phyloP scores from a whole-genome alignment of 768 basidiomycete species.

The Podaxis sp. region DNA sequence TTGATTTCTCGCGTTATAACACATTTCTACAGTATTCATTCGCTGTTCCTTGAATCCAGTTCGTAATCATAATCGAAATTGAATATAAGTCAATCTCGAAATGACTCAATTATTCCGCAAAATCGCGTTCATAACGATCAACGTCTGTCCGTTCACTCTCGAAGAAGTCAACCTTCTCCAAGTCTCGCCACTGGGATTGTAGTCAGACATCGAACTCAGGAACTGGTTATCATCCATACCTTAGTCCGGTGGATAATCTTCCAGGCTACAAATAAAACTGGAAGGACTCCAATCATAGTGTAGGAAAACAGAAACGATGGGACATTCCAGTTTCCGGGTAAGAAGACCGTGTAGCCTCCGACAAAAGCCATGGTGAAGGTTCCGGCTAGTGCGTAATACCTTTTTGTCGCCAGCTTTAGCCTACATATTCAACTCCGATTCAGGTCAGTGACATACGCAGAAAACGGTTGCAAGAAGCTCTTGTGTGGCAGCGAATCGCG shows the following conservation, averaged over 20 bases:
- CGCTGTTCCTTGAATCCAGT: conserved; percentile 1
- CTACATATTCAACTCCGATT: not conserved
- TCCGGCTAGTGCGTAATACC: conserved; percentile 42
- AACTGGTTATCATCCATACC: conserved; percentile 20
- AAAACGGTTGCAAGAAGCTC: conserved; percentile 48
- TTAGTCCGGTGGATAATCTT: conserved; percentile 37
- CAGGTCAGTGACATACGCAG: conserved; percentile 28
- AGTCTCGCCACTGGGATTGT: conserved; percentile 31
- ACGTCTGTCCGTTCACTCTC: conserved; percentile 36
- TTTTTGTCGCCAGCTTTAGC: conserved; percentile 11
- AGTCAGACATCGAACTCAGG: not conserved
- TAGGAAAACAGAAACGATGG: conserved; percentile 49
- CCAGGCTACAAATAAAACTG: conserved; percentile 40
- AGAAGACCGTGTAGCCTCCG: conserved; percentile 46
- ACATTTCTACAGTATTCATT: conserved; percentile 16
- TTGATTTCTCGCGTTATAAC: conserved; percentile 16
- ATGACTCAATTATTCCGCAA: conserved; percentile 2
- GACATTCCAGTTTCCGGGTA: conserved; percentile 44
- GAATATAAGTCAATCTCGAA: not conserved
- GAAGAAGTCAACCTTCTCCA: conserved; percentile 39
- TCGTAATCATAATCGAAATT: not conserved
- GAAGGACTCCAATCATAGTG: conserved; percentile 38
- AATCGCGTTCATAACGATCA: conserved; percentile 38
- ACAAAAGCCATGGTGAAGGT: conserved; percentile 45
- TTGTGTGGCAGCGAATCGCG: conserved; percentile 41